phyloP scores from a whole-genome alignment of 148 eudicot genomes.

The Persicaria tinctoria region DNA sequence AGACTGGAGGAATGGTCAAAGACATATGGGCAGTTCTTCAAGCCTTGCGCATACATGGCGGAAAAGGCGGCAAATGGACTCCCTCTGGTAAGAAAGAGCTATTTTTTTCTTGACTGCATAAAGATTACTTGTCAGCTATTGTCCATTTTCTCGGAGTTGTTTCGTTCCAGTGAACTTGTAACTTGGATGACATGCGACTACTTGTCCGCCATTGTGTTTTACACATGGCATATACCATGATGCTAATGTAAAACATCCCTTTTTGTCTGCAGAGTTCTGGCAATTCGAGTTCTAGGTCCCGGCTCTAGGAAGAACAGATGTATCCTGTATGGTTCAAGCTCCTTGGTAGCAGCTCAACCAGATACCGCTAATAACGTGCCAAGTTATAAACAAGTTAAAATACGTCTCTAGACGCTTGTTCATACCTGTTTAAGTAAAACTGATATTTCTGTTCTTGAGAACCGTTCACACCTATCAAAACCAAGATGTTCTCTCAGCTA shows the following conservation, averaged over 20 bases:
- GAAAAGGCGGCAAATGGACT: slow-evolving; percentile 75
- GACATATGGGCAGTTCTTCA: slow-evolving; percentile 67
- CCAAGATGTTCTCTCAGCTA: not conserved
- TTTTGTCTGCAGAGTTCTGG: slow-evolving; percentile 8
- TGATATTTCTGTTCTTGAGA: not conserved
- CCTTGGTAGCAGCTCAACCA: not conserved
- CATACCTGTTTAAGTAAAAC: not conserved
- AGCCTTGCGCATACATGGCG: slow-evolving; percentile 83
- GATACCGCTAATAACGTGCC: not conserved
- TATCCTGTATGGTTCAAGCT: not conserved
- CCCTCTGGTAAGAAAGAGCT: slow-evolving; percentile 52
- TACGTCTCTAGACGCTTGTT: not conserved
- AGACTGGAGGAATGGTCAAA: slow-evolving; percentile 81
- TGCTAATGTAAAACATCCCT: not conserved
- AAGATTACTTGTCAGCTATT: not conserved
- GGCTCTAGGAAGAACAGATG: slow-evolving; percentile 2
- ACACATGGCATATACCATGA: not conserved
- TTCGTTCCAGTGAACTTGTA: not conserved
- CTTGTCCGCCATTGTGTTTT: not conserved
- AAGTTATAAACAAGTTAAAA: not conserved
- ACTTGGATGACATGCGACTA: not conserved
- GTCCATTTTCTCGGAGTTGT: not conserved
- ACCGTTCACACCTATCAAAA: not conserved
- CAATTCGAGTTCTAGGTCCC: slow-evolving; percentile 8
- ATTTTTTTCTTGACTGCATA: not conserved